These are phyloP conservation scores for Malassezia restricta DNA, from an alignment of 1,284 basidiomycete species.

Conservation along the genomic window DNA sequence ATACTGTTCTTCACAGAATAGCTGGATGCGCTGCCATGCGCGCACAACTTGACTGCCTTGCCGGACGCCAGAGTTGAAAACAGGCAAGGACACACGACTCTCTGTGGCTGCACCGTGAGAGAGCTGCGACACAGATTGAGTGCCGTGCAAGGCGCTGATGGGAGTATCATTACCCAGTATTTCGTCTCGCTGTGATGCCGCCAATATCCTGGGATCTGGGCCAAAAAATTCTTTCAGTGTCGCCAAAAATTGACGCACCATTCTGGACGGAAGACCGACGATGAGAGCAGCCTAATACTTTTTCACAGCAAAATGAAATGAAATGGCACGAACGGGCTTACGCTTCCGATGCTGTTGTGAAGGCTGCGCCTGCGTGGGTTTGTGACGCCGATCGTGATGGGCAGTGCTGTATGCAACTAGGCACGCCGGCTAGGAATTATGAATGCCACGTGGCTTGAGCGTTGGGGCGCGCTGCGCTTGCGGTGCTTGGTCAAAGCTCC, in stretches of 20 bases:
- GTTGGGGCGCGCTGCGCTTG: too few species aligned
- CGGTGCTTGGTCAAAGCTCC: too few species aligned
- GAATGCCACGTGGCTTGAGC: too few species aligned
- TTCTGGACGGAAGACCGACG: not conserved
- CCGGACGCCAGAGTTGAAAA: not conserved
- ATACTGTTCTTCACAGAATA: conserved; percentile 34
- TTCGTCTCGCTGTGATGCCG: not conserved
- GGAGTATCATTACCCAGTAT: not conserved
- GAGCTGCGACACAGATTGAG: not conserved
- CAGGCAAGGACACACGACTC: not conserved
- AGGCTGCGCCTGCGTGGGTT: too few species aligned
- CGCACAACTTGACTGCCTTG: conserved; percentile 14
- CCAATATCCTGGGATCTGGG: not conserved
- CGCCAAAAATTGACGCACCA: conserved; percentile 4
- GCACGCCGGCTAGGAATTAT: too few species aligned
- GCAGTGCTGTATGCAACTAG: too few species aligned
- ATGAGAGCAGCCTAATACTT: too few species aligned
- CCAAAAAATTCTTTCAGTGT: not conserved
- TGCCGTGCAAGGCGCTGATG: not conserved
- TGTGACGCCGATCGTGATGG: too few species aligned
- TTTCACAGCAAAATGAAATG: too few species aligned
- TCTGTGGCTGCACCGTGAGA: not conserved
- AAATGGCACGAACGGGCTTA: too few species aligned
- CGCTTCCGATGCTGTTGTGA: too few species aligned
- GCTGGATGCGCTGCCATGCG: conserved; percentile 37